Base-by-base conservation (phyloP, 2,329 filamentous ascomycete genomes). In the Ophiosphaerella narmari region DNA sequence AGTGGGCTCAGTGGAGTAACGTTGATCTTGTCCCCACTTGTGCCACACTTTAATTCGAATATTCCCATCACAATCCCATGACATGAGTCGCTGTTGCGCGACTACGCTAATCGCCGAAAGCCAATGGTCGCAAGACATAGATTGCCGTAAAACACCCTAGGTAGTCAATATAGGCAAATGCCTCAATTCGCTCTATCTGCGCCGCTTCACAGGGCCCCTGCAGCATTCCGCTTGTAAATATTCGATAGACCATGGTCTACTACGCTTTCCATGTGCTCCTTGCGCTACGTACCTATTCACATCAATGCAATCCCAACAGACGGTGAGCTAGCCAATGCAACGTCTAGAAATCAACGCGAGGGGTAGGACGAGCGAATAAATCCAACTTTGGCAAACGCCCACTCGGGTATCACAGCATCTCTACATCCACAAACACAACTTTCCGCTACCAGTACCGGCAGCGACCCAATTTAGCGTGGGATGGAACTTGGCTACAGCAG, bases 401-500 rank as follows among this genome's bases (percentile, higher is more conserved):
- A 36, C 11, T 7, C 18, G n/a, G 42, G 31, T 54, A 52, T 50
- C 36, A 33, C 37, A n/a, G 24, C 2, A 42, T 21, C 32, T n/a
- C 12, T 62, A 96, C 81, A 88, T 88, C 91, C 93, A 99, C 32
- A 99, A 75, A 72, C 89, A 95, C 23, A 97, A 74, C 75, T 97
- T 97, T 2, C 94, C 94, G 67, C 90, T 96, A 0, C 89, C 91
- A 0, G 89, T 97, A 0, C 91, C 94, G 2, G 89, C 93, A 0
- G 89, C 92, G 32, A 99, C 87, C 94, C 94, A 99, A 67, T 97
- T 88, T 72, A 85, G 80, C 0, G 83, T 89, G 0, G 90, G 89
- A 71, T 99, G 94, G 63, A 97, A 94, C 42, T 92, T 89, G 0
- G 91, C 89, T 0, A 96, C 94, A 0, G 94, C 90, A 2, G 94